These are phyloP conservation scores for Collybiopsis luxurians DNA, from an alignment of 768 basidiomycete species.

Conservation along the genomic window DNA sequence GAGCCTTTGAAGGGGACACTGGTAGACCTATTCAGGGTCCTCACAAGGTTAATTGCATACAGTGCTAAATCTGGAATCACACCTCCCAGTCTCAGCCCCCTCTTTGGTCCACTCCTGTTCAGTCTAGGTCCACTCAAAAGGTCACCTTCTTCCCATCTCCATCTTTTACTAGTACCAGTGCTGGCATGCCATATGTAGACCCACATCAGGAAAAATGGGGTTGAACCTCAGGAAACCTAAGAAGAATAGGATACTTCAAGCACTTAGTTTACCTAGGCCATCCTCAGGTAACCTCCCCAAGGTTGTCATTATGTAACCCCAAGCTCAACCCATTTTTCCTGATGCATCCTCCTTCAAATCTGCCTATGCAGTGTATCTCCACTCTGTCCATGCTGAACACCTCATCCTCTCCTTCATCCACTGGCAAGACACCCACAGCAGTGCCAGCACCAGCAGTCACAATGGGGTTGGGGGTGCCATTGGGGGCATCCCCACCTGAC, in stretches of 20 bases:
- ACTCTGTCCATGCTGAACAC: conserved; percentile 89
- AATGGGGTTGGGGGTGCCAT: conserved; percentile 39
- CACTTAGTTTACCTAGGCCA: no score
- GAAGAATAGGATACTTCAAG: no score
- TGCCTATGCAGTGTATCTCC: conserved; percentile 70
- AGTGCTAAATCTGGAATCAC: conserved; percentile 85
- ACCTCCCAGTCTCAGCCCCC: conserved; percentile 84
- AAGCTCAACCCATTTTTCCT: no score
- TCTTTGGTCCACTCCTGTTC: conserved; percentile 89
- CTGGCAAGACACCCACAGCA: conserved; percentile 63
- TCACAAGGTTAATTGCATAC: conserved; percentile 80
- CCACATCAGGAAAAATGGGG: no score
- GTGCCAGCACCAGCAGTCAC: no score
- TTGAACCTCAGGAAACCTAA: no score
- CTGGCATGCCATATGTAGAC: not conserved
- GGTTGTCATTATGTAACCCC: no score
- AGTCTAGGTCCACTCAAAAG: conserved; percentile 45
- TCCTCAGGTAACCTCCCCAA: no score
- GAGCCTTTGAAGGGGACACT: conserved; percentile 57
- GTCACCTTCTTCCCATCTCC: not conserved
- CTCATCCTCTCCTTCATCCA: conserved; percentile 88
- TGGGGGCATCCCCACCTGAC: conserved; percentile 73
- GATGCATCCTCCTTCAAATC: conserved; percentile 41
- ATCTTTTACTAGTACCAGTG: not conserved
- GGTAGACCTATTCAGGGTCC: conserved; percentile 69